Conservation (phyloP, 352 stramenopile species). For the Phytophthora nicotianae region DNA sequence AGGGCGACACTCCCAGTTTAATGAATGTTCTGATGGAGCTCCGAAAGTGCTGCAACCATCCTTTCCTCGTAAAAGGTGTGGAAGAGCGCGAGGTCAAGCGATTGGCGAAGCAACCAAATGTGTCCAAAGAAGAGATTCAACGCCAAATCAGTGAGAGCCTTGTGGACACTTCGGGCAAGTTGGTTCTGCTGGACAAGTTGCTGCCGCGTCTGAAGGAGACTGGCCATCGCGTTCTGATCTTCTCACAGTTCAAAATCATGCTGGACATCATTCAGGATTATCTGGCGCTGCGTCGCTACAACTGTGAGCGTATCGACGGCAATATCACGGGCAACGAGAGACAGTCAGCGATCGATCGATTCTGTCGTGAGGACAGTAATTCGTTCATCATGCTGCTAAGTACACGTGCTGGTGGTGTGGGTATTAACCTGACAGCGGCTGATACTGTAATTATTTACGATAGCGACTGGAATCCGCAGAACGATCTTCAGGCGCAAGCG, state of each 20-base stretch:
- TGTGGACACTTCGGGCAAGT: conserved; percentile 96
- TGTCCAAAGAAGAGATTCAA: conserved; percentile 56
- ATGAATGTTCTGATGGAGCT: conserved; percentile 95
- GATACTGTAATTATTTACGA: conserved; percentile 96
- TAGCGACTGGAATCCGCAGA: conserved; percentile 99
- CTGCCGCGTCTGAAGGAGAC: conserved; percentile 95
- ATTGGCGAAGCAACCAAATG: conserved; percentile 60
- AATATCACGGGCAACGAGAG: conserved; percentile 97
- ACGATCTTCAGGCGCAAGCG: conserved; percentile 92
- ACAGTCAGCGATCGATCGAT: conserved; percentile 94
- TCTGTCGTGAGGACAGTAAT: conserved; percentile 65
- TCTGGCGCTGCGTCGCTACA: conserved; percentile 90
- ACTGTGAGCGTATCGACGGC: conserved; percentile 98
- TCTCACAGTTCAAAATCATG: conserved; percentile 99
- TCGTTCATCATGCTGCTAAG: conserved; percentile 98
- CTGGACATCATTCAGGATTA: conserved; percentile 99
- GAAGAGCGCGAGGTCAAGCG: conserved; percentile 79
- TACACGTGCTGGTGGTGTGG: conserved; percentile 97
- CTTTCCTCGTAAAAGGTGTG: conserved; percentile 92
- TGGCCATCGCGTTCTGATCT: conserved; percentile 97
- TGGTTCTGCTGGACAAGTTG: conserved; percentile 99
- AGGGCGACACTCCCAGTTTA: conserved; percentile 78
- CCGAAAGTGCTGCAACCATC: conserved; percentile 95
- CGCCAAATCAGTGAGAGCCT: conserved; percentile 86
- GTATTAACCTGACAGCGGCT: conserved; percentile 96